Percentiles rank a stretch among this genome's conserved stretches.
phyloP scores from a whole-genome alignment of 306 rosid genomes.

The Coriaria nepalensis region DNA sequence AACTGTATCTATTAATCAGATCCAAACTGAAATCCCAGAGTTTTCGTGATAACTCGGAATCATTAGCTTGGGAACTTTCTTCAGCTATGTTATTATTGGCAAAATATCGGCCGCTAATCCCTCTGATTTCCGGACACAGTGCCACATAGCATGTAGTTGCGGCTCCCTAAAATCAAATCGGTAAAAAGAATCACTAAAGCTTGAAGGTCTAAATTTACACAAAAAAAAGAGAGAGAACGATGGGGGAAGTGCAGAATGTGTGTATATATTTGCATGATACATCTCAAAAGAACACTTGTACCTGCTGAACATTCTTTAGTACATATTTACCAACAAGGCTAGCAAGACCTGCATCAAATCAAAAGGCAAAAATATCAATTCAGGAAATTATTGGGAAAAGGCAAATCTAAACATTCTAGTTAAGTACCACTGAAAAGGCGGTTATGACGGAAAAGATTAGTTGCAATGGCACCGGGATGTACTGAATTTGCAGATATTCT shows the following conservation, averaged over 20 bases:
- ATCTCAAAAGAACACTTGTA: not conserved
- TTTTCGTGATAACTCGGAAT: slow-evolving; percentile 38
- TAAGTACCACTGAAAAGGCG: slow-evolving; percentile 29
- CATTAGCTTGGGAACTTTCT: slow-evolving; percentile 41
- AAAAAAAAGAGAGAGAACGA: no score
- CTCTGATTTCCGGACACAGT: slow-evolving; percentile 61
- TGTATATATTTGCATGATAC: no score
- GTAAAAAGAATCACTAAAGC: no score
- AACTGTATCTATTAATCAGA: slow-evolving; percentile 16
- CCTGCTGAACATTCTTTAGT: slow-evolving; percentile 13
- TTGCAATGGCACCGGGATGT: slow-evolving; percentile 26
- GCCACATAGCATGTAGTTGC: slow-evolving; percentile 79
- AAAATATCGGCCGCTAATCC: slow-evolving; percentile 49
- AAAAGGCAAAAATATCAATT: slow-evolving; percentile 5
- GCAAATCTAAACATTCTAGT: not conserved
- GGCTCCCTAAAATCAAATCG: slow-evolving; percentile 37
- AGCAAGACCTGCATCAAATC: slow-evolving; percentile 13
- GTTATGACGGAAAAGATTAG: slow-evolving; percentile 18
- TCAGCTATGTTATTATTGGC: slow-evolving; percentile 37
- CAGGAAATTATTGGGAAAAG: not conserved
- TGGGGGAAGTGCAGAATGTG: no score
- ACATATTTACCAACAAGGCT: slow-evolving; percentile 19
- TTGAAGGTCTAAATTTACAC: no score
- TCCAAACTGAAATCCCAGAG: slow-evolving; percentile 69
- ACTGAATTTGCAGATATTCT: slow-evolving; percentile 26